Conservation (phyloP, 352 stramenopile genomes). For the Phytophthora syringae region DNA sequence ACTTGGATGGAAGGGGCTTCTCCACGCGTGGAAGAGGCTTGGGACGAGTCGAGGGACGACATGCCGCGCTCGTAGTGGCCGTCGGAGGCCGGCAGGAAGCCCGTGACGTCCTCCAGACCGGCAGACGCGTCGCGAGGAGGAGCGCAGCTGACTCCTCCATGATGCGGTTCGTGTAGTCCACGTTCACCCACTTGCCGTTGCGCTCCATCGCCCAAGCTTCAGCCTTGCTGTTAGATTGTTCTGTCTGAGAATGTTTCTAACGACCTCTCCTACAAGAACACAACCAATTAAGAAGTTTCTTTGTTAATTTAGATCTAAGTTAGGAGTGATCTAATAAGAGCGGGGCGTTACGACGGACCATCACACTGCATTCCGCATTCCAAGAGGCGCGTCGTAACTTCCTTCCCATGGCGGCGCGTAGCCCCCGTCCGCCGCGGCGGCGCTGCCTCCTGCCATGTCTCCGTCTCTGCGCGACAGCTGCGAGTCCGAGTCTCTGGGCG, state of each 20-base stretch:
- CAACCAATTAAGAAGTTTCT: no score
- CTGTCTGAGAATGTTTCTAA: conserved; percentile 25
- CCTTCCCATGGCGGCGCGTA: conserved; percentile 19
- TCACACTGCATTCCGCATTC: conserved; percentile 6
- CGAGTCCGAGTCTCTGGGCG: conserved; percentile 14
- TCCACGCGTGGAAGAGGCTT: conserved; percentile 3
- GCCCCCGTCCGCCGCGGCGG: conserved; percentile 2
- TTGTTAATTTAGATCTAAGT: no score
- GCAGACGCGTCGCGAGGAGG: neutral
- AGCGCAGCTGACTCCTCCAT: conserved; percentile 54
- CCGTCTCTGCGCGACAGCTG: conserved; percentile 20
- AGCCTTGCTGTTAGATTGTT: conserved; percentile 17
- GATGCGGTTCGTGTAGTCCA: conserved; percentile 82
- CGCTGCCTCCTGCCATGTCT: conserved; percentile 19
- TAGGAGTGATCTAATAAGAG: no score
- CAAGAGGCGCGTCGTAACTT: conserved; percentile 16
- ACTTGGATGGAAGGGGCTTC: conserved; percentile 67
- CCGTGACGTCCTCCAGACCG: conserved; percentile 20
- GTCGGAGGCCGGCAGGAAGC: conserved; percentile 12
- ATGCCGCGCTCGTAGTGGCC: conserved; percentile 3
- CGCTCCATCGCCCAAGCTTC: conserved; percentile 17
- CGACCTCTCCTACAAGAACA: no score
- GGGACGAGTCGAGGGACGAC: conserved; percentile 8
- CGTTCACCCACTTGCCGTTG: conserved; percentile 89
- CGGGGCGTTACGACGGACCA: conserved; percentile 18